These are phyloP conservation scores for Leccinum huronense DNA, from an alignment of 1,284 basidiomycete species.

Conservation along the genomic window DNA sequence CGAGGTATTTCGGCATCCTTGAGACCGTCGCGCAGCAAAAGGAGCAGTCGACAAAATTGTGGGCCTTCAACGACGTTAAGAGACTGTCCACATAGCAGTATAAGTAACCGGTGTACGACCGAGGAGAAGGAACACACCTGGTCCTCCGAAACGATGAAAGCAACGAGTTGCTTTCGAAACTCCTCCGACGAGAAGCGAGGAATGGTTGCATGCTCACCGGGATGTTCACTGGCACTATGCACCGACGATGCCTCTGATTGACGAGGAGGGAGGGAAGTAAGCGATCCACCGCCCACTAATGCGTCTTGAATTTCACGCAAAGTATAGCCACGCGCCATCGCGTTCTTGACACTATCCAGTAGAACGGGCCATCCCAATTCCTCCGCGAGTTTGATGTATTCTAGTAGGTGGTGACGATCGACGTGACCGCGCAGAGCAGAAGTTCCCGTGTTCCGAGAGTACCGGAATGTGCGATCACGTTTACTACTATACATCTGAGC, in stretches of 20 bases:
- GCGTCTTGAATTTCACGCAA: neutral
- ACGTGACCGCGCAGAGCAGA: neutral
- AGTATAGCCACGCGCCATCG: neutral
- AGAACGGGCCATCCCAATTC: neutral
- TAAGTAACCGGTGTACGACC: no score
- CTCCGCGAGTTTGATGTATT: neutral
- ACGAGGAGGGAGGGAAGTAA: neutral
- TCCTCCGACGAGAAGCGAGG: neutral
- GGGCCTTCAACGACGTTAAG: no score
- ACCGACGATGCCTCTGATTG: neutral
- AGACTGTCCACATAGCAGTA: no score
- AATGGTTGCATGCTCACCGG: neutral
- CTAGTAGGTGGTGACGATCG: neutral
- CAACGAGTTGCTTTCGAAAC: neutral
- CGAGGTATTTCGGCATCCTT: no score
- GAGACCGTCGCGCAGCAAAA: no score
- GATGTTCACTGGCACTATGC: neutral
- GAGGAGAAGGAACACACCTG: neutral
- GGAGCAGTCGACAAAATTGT: no score
- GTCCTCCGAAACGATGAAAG: neutral
- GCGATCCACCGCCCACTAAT: neutral
- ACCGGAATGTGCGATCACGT: neutral
- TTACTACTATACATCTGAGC: neutral
- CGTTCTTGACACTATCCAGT: neutral
- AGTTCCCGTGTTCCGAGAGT: neutral